phyloP scores from a whole-genome alignment of 805 yeast genomes.

The Candida broadrunensis region DNA sequence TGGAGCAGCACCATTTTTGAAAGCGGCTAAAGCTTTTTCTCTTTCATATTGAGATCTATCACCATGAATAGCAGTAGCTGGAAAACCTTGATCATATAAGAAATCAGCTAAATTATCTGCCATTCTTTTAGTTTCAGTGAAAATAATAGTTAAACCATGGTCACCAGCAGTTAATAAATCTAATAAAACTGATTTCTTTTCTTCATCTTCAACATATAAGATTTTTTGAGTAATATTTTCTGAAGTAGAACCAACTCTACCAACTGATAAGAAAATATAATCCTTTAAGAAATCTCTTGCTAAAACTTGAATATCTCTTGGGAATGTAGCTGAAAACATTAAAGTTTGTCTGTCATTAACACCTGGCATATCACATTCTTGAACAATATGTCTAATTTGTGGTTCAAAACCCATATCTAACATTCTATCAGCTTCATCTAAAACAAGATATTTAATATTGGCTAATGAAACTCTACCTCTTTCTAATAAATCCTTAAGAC shows the following conservation, averaged over 20 bases:
- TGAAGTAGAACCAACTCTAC: slow-evolving; percentile 98
- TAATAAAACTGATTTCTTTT: slow-evolving; percentile 86
- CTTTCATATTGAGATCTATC: slow-evolving; percentile 98
- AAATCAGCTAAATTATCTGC: slow-evolving; percentile 95
- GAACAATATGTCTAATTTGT: slow-evolving; percentile 96
- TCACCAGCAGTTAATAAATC: slow-evolving; percentile 75
- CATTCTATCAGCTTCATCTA: slow-evolving; percentile 99
- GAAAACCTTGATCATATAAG: slow-evolving; percentile 83
- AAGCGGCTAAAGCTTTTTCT: slow-evolving; percentile 93
- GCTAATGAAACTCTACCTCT: slow-evolving; percentile 89
- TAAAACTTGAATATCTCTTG: slow-evolving; percentile 92
- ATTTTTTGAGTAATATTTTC: slow-evolving; percentile 96
- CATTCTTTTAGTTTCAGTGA: slow-evolving; percentile 98
- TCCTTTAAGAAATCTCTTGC: slow-evolving; percentile 97
- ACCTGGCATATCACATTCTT: slow-evolving; percentile 96
- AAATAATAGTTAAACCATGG: slow-evolving; percentile 84
- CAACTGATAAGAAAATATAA: slow-evolving; percentile 93
- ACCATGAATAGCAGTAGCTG: slow-evolving; percentile 99
- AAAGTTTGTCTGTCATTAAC: slow-evolving; percentile 91
- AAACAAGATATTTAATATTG: slow-evolving; percentile 88
- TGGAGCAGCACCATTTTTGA: slow-evolving; percentile 89
- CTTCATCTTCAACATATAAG: slow-evolving; percentile 89
- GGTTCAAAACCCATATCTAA: slow-evolving; percentile 99
- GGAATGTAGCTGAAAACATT: slow-evolving; percentile 99
- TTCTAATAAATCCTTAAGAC: slow-evolving; percentile 92